A percentile compares a stretch with the other conserved stretches of the same genome.
Conservation (phyloP, 768 basidiomycete genomes). For the Pholiota microspora region DNA sequence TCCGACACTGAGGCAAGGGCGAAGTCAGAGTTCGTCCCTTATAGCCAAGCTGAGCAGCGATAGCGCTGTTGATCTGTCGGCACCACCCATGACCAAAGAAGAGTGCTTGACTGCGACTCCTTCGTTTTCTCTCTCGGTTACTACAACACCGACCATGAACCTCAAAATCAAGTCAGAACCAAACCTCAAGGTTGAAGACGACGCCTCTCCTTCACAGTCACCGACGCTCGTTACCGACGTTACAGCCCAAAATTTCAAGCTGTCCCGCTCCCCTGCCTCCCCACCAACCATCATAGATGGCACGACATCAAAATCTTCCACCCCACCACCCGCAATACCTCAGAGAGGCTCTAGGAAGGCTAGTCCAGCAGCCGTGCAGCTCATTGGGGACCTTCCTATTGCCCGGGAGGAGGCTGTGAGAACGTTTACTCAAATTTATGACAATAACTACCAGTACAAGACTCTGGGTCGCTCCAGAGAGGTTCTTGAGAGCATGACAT, state of each 20-base stretch:
- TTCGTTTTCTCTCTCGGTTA: constrained; percentile 24
- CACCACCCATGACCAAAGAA: constrained; percentile 29
- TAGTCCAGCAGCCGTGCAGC: constrained; percentile 45
- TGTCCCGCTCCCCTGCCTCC: constrained; percentile 32
- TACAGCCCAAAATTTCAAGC: constrained; percentile 31
- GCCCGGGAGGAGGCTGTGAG: constrained; percentile 71
- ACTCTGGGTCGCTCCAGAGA: constrained; percentile 86
- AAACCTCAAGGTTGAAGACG: constrained; percentile 26
- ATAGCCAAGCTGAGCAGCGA: constrained; percentile 16
- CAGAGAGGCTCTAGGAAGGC: constrained; percentile 34
- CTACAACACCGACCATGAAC: constrained; percentile 25
- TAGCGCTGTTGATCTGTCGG: constrained; percentile 26
- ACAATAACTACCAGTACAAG: constrained; percentile 86
- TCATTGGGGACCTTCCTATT: constrained; percentile 78
- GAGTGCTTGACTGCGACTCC: constrained; percentile 27
- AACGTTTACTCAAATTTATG: constrained; percentile 70
- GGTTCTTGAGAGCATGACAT: constrained; percentile 89
- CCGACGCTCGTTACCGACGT: constrained; percentile 32
- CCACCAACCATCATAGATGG: constrained; percentile 30
- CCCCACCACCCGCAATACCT: constrained; percentile 34
- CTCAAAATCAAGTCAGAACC: constrained; percentile 30
- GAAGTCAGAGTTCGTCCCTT: constrained; percentile 20
- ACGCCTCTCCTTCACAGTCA: constrained; percentile 32
- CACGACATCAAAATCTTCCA: constrained; percentile 35
- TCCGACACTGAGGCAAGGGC: constrained; percentile 19